A percentile compares a stretch with the other conserved stretches of the same genome.
phyloP scores from a whole-genome alignment of 1,139 yeast species.

The Keqinozyma sinolaborantium region DNA sequence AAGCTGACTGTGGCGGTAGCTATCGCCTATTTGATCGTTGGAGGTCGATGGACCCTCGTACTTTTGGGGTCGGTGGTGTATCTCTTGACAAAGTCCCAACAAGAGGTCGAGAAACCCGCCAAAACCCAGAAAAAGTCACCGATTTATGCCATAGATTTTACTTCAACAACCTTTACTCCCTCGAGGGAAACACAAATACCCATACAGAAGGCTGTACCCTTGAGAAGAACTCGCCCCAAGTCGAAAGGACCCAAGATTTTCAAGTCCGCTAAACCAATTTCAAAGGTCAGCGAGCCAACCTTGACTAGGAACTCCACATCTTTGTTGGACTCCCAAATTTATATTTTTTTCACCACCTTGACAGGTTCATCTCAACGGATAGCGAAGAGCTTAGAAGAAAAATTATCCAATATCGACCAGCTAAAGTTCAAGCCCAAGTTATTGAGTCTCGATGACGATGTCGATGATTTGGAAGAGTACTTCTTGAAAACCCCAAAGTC shows the following conservation, averaged over 20 bases:
- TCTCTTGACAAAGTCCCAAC: constrained; percentile 5
- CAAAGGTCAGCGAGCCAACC: constrained; percentile 16
- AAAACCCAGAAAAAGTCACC: constrained; percentile 18
- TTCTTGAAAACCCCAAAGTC: constrained; percentile 61
- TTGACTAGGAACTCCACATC: constrained; percentile 29
- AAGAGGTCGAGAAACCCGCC: constrained; percentile 1
- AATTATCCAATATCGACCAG: constrained; percentile 25
- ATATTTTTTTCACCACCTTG: constrained; percentile 76
- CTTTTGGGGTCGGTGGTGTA: constrained; percentile 8
- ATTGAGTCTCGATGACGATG: constrained; percentile 71
- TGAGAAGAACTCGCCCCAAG: constrained; percentile 21
- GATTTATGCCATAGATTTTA: constrained; percentile 44
- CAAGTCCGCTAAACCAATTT: constrained; percentile 30
- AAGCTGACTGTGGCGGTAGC: constrained; percentile 1
- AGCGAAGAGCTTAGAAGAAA: constrained; percentile 49
- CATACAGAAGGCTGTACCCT: constrained; percentile 9
- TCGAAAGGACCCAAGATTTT: constrained; percentile 35
- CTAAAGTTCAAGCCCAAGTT: constrained; percentile 48
- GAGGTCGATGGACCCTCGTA: constrained; percentile 28
- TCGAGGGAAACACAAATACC: constrained; percentile 20
- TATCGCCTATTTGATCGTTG: constrained; percentile 11
- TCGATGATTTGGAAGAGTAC: constrained; percentile 81
- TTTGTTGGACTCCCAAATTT: constrained; percentile 44
- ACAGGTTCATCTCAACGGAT: constrained; percentile 78
- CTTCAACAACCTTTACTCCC: constrained; percentile 32